These are phyloP conservation scores for Trichosporon sp. DNA, from an alignment of 1,284 basidiomycete species.

Conservation along the genomic window DNA sequence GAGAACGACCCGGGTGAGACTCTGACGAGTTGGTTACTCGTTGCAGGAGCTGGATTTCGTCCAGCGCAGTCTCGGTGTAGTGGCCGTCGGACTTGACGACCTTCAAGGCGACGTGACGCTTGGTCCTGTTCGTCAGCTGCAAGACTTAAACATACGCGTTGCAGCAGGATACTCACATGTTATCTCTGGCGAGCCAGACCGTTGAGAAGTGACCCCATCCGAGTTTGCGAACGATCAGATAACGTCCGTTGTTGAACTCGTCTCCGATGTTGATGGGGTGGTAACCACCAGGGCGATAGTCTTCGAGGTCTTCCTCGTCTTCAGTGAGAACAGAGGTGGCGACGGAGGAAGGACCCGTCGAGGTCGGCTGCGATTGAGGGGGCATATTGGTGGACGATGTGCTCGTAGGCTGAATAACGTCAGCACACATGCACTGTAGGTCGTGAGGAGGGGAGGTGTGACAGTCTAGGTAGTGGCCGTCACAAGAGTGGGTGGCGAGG, in stretches of 20 bases:
- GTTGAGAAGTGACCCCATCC: conserved; percentile 98
- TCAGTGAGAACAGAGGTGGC: conserved; percentile 48
- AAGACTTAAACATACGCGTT: background rate
- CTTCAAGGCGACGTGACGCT: conserved; percentile 96
- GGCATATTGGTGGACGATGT: conserved; percentile 12
- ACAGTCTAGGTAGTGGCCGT: background rate
- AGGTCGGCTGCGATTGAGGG: conserved; percentile 12
- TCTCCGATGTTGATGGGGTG: conserved; percentile 96
- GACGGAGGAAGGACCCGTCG: conserved; percentile 32
- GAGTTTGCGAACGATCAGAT: conserved; percentile 88
- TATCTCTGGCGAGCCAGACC: conserved; percentile 85
- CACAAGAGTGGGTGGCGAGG: background rate
- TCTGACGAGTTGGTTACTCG: conserved; percentile 80
- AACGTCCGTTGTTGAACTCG: conserved; percentile 79
- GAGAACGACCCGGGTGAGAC: conserved; percentile 56
- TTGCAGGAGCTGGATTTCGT: conserved; percentile 97
- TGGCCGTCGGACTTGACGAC: conserved; percentile 96
- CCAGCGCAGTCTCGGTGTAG: conserved; percentile 95
- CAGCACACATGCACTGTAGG: background rate
- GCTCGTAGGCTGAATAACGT: background rate
- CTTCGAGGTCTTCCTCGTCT: conserved; percentile 53
- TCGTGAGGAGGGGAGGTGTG: background rate
- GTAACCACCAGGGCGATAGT: conserved; percentile 88
- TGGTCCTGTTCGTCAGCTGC: conserved; percentile 58
- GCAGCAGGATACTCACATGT: conserved; percentile 59